A percentile compares a stretch with the other conserved stretches of the same genome.
Conservation (phyloP, 139 green algal species). For the Deuterostichococcus epilithicus region DNA sequence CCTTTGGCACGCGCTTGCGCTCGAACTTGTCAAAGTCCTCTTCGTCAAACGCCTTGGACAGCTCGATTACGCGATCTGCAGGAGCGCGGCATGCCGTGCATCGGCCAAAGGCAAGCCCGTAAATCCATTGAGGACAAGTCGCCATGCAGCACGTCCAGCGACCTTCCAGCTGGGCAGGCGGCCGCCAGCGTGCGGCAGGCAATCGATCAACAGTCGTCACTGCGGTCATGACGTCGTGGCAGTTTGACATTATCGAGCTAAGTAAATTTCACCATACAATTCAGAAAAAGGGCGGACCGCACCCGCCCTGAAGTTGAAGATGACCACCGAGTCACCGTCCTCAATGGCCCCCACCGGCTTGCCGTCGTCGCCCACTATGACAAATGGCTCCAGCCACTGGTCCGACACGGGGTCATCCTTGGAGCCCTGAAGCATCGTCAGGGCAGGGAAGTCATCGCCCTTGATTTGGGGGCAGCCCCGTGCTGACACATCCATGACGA, state of each 20-base stretch:
- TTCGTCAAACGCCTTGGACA: slow-evolving; percentile 92
- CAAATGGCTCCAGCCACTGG: slow-evolving; percentile 76
- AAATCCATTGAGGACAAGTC: no score
- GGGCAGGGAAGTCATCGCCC: background rate
- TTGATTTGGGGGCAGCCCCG: slow-evolving; percentile 9
- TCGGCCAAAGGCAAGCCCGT: no score
- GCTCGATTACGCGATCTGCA: slow-evolving; percentile 84
- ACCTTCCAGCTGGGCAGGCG: no score
- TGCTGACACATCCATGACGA: background rate
- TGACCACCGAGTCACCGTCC: slow-evolving; percentile 88
- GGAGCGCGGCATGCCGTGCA: no score
- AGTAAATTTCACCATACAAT: no score
- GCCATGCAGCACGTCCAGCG: no score
- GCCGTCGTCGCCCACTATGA: slow-evolving; percentile 72
- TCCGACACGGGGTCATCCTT: slow-evolving; percentile 56
- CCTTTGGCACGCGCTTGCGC: slow-evolving; percentile 68
- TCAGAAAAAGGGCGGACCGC: no score
- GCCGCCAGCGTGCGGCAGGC: no score
- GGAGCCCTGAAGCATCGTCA: slow-evolving; percentile 24
- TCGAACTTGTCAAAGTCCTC: slow-evolving; percentile 78
- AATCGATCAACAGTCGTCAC: no score
- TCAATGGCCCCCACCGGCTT: slow-evolving; percentile 75
- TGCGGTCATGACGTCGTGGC: no score
- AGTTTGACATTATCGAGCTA: no score
- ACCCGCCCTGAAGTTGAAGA: slow-evolving; percentile 90